phyloP scores from a whole-genome alignment of 2,329 filamentous ascomycete species.

The Gliomastix tumulicola region DNA sequence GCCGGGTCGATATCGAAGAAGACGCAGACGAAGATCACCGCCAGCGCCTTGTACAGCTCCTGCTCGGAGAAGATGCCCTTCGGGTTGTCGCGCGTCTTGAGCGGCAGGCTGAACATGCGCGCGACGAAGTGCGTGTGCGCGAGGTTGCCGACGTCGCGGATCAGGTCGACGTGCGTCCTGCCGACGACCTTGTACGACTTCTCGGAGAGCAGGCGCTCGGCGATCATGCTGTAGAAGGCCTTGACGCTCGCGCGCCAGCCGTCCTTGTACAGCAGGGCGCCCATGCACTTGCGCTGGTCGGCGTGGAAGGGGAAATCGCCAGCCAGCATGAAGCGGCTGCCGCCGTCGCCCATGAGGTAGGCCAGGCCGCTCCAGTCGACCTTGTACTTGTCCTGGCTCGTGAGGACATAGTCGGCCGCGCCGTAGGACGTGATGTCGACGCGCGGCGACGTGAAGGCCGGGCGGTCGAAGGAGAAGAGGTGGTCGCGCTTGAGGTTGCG shows the following conservation, averaged over 20 bases:
- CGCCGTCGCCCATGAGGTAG: slow-evolving; percentile 51
- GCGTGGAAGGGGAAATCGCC: slow-evolving; percentile 40
- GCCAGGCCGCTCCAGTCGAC: slow-evolving; percentile 58
- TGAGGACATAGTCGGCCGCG: slow-evolving; percentile 54
- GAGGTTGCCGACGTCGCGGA: slow-evolving; percentile 64
- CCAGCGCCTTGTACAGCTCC: slow-evolving; percentile 54
- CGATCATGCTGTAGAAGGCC: slow-evolving; percentile 59
- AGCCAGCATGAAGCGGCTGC: slow-evolving; percentile 49
- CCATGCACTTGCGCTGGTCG: slow-evolving; percentile 44
- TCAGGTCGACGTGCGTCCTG: slow-evolving; percentile 59
- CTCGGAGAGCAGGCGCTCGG: slow-evolving; percentile 51
- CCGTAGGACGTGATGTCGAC: slow-evolving; percentile 54
- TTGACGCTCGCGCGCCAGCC: slow-evolving; percentile 58
- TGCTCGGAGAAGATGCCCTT: slow-evolving; percentile 50
- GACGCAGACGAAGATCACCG: slow-evolving; percentile 58
- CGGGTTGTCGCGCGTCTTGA: slow-evolving; percentile 56
- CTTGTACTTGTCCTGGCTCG: slow-evolving; percentile 54
- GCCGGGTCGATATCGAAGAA: slow-evolving; percentile 61
- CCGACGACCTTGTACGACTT: slow-evolving; percentile 56
- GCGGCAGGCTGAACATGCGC: slow-evolving; percentile 55
- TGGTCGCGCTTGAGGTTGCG: slow-evolving; percentile 58
- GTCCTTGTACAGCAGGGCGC: slow-evolving; percentile 51
- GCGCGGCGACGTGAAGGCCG: slow-evolving; percentile 39
- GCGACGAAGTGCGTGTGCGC: slow-evolving; percentile 58
- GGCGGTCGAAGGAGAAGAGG: slow-evolving; percentile 63